Base-by-base conservation (phyloP, 345 rosid genomes). In the Rubroshorea leprosula region DNA sequence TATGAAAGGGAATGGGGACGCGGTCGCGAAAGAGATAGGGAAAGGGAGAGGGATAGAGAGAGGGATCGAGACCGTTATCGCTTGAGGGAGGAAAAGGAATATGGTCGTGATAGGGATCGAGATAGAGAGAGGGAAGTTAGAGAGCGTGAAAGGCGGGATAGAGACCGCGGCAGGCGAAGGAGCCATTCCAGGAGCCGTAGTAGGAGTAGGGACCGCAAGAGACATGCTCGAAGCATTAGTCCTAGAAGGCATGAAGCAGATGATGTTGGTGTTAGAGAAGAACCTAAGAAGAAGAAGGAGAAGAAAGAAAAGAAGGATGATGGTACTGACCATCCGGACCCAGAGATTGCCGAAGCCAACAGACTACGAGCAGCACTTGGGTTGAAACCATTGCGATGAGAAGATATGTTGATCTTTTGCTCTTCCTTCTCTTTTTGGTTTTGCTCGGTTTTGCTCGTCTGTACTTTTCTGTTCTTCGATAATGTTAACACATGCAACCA, bases 331-430 rank as follows among this genome's bases (percentile, higher is more conserved):
- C 94, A 89, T 53, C 91, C 85, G 3, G 85, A 93, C 71, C 97
- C 96, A 4, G 92, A 83, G 73, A 87, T 87, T 74, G 99, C 97
- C 13, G 97, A 87, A 72, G 90, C 89, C 41, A 93, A 89, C 65
- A 87, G 68, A 78, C 54, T 89, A 18, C 82, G 94, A 25, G 88
- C 90, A 43, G 72, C 89, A 31, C 82, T 83, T 26, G 94, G 96
- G 44, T 25, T 87, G 75, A 83, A 85, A 75, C 96, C 94, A 0
- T 70, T 89, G 70, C 78, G 55, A 75, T 13, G 46, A 15, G 46
- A 58, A 45, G 62, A 1, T 44, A 15, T 44, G 47, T 44, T 5
- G 18, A 14, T 44, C 17, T 39, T 39, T 39, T 27, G 8, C 31
- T 27, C 31, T 27, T 27, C 31, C 8, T 27, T 27, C n/a, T n/a